phyloP scores from a whole-genome alignment of 495 filamentous ascomycete species.

The Gamarada debralockiae region DNA sequence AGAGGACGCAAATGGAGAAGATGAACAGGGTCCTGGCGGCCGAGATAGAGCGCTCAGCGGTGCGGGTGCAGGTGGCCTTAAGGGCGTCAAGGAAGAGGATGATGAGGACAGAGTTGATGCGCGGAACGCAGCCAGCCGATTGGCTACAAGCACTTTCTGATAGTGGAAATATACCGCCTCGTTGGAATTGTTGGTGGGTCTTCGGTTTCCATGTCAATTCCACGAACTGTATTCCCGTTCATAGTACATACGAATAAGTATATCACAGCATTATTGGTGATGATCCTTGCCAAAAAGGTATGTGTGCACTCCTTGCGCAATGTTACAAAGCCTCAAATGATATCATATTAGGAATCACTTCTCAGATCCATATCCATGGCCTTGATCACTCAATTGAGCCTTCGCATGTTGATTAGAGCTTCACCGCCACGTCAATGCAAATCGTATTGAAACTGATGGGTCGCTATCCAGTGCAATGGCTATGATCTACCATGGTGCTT shows the following conservation, averaged over 20 bases:
- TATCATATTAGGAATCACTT: conserved; percentile 3
- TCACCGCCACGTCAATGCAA: conserved; percentile 4
- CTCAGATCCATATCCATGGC: background rate
- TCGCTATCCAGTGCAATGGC: conserved; percentile 5
- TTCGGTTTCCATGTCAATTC: background rate
- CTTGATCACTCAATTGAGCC: background rate
- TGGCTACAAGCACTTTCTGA: conserved; percentile 92
- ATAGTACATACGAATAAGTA: background rate
- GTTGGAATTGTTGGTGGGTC: background rate
- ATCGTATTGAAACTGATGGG: background rate
- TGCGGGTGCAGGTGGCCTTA: conserved; percentile 43
- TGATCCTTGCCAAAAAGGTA: background rate
- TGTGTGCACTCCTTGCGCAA: background rate
- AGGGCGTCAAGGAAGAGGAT: conserved; percentile 73
- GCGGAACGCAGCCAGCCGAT: conserved; percentile 85
- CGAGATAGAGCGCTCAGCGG: conserved; percentile 57
- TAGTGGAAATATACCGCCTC: background rate
- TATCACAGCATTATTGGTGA: background rate
- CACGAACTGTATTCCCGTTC: conserved; percentile 8
- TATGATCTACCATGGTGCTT: conserved; percentile 2
- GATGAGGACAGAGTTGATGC: conserved; percentile 95
- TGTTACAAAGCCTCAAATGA: background rate
- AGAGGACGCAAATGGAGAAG: conserved; percentile 43
- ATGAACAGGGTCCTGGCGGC: conserved; percentile 42
- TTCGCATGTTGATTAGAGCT: background rate